Evolutionary conservation across 2,329 filamentous ascomycete genomes (phyloP).

Genomic region (Colletotrichum destructivum): DNA sequence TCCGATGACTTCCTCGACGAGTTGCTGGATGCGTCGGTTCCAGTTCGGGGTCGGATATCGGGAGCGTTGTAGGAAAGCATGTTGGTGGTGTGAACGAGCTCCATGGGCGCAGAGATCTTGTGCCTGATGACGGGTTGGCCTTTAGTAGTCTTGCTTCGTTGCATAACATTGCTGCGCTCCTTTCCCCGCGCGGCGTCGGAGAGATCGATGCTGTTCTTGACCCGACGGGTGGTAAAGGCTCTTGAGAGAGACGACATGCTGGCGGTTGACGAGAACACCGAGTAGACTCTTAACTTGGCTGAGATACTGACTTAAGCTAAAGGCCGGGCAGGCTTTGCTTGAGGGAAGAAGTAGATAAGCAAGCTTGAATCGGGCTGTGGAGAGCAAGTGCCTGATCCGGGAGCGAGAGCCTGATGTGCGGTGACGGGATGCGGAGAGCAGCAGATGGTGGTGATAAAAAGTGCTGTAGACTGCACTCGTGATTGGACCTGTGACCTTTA

Average conservation of each 20-base stretch:
- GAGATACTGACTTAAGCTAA: not conserved
- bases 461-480: conserved; percentile 28
- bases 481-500: conserved; percentile 38
- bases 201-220: conserved; percentile 68
- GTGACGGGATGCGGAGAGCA: conserved; percentile 25
- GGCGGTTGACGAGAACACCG: conserved; percentile 20
- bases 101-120: conserved; percentile 90
- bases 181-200: conserved; percentile 54
- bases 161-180: conserved; percentile 48
- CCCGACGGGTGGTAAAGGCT: conserved; percentile 80
- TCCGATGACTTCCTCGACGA: conserved; percentile 73
- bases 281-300: not conserved
- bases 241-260: conserved; percentile 74
- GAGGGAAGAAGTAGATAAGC: conserved; percentile 5
- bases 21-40: conserved; percentile 66
- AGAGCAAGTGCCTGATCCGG: conserved; percentile 31
- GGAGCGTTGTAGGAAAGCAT: conserved; percentile 96
- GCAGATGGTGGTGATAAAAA: conserved; percentile 30
- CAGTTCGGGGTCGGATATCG: conserved; percentile 72
- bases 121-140: conserved; percentile 64
- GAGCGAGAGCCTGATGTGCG: conserved; percentile 25
- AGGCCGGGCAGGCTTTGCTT: not conserved
- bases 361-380: conserved; percentile 21
- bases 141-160: conserved; percentile 68
- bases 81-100: conserved; percentile 94